Evolutionary conservation across 176 grass and related monocot species (phyloP), one percentile per base, ranked within the genome.

Genomic region (Calamus simplicifolius): DNA sequence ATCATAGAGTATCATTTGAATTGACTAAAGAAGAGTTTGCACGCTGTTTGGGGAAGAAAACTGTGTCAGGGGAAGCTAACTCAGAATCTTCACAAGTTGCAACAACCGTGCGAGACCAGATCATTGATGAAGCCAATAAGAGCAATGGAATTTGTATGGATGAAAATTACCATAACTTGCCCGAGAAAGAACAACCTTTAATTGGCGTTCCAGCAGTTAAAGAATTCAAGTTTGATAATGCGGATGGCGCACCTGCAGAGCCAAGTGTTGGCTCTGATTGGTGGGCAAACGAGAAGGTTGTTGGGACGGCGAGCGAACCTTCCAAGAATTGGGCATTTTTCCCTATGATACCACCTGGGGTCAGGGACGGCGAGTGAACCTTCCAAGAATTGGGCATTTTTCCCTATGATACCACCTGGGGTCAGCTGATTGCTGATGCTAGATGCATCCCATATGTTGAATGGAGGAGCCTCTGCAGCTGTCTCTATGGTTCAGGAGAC

Each of bases 151-250:
- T 90, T 5, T 73, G 74, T 3, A 76, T 81, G 0, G 87, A 89
- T 0, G 87, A 85, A 63, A 83, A 75, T 5, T 88, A 88, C 28
- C 75, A 85, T 83, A 87, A 92, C 62, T 30, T 92, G 49, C 87
- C 93, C 26, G 87, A 98, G 56, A 92, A 85, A 82, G 65, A 74
- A 14, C 72, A 74, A 56, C 66, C 76, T 31, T 98, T 81, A 50
- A 31, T 89, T 50, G 85, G 79, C 52, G 72, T 85, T 53, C 75
- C 78, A 6, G 29, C 73, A 25, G 71, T 75, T 66, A 98, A 98
- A 67, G 93, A 98, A 27, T 98, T 98, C 67, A 89, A 98, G 14
- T 98, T 98, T 64, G 78, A 82, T 73, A 85, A 85, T 6, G 27
- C 68, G 0, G 87, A 85, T 6, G 75, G 57, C 31, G 25, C 68